Evolutionary conservation across 768 basidiomycete species (phyloP), one percentile per base, ranked within the genome.

Genomic region (Holtermannia corniformis): DNA sequence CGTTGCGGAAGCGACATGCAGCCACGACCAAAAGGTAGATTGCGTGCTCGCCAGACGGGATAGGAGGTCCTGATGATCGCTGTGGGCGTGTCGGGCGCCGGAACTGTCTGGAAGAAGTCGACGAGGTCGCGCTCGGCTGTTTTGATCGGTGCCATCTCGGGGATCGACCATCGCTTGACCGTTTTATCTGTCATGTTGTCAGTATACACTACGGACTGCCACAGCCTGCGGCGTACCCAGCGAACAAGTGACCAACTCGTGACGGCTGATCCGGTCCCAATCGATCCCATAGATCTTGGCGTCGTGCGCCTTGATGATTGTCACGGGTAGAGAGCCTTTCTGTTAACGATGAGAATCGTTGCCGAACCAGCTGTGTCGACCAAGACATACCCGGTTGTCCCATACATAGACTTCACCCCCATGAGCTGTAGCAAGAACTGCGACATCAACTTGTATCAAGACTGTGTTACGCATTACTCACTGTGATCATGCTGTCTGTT

Each of bases 251-350:
- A 93, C 82, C 28, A 99, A 78, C 67, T 91, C 85, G 61, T 84
- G 78, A n/a, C 78, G 74, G 41, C 77, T 73, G 16, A 78, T 75
- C 47, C 88, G 83, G 5, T 88, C 84, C 92, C 93, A 99, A 72
- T 97, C 93, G 50, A 99, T 90, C 1, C 95, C 95, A 57, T 99
- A 96, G 43, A 96, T 95, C 72, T 91, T 90, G 27, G 87, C 81
- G n/a, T 75, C 76, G 64, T 97, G 92, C 0, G 88, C 92, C 24
- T 77, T 76, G 52, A 96, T 84, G 4, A 78, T 78, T 11, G 81
- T 77, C 4, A 87, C 74, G 1, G 88, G 87, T 5, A 91, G 77
- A 4, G 86, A 90, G 5, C 88, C 89, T 83, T 91, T 93, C 85
- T 91, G 59, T 16, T 4, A 48, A 24, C 13, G 52, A n/a, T 13